Evolutionary conservation across 768 basidiomycete genomes (phyloP).

Genomic region (Boletus tylopilopsis): DNA sequence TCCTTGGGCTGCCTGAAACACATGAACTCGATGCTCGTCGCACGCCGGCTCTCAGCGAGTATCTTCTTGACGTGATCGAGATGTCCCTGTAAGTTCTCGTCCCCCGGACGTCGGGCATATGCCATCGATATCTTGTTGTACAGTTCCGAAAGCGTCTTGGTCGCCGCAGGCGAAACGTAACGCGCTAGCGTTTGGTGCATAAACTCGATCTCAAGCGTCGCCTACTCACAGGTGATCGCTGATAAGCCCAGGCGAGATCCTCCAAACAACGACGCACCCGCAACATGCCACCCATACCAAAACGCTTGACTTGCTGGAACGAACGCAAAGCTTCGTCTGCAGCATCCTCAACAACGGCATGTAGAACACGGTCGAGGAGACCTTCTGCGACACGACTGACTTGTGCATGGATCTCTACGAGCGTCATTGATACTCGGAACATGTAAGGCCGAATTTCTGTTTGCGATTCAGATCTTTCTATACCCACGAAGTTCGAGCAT

Average conservation of each 20-base stretch:
- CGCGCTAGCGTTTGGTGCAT: constrained; percentile 93
- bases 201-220: constrained; percentile 98
- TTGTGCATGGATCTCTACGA: constrained; percentile 92
- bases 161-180: constrained; percentile 79
- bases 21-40: constrained; percentile 92
- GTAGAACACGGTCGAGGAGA: constrained; percentile 78
- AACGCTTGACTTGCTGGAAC: constrained; percentile 85
- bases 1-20: constrained; percentile 81
- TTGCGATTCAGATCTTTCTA: not conserved
- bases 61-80: constrained; percentile 91
- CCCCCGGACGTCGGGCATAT: constrained; percentile 80
- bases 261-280: constrained; percentile 45
- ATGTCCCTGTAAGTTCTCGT: constrained; percentile 81
- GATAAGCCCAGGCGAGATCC: not conserved
- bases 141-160: constrained; percentile 82
- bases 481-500: not conserved
- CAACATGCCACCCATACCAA: constrained; percentile 99
- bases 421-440: constrained; percentile 80
- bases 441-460: constrained; percentile 94
- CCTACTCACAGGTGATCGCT: constrained; percentile 45
- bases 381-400: constrained; percentile 76
- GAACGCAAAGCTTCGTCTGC: constrained; percentile 79
- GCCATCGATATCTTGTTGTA: constrained; percentile 95
- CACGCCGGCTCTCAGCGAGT: constrained; percentile 79
- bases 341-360: constrained; percentile 76